A percentile compares a stretch with the other conserved stretches of the same genome.
phyloP scores from a whole-genome alignment of 805 yeast genomes.

The Yamadazyma laniorum region DNA sequence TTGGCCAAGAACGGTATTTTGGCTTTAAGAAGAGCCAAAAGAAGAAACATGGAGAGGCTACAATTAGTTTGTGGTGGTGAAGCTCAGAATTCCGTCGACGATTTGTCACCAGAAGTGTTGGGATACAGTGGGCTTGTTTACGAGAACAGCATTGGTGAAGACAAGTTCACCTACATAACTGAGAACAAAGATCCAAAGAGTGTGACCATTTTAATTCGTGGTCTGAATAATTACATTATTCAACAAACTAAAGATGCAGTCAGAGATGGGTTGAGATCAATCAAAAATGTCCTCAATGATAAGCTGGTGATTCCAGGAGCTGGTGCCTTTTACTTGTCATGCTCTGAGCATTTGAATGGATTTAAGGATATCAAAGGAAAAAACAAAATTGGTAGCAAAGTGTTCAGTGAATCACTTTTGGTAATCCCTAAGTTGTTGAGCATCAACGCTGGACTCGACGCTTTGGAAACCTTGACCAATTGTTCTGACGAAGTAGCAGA shows the following conservation, averaged over 20 bases:
- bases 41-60: slow-evolving; percentile 98
- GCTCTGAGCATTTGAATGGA: slow-evolving; percentile 61
- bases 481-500: slow-evolving; percentile 87
- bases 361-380: slow-evolving; percentile 70
- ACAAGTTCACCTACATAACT: slow-evolving; percentile 93
- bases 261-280: slow-evolving; percentile 94
- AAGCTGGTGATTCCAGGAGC: slow-evolving; percentile 91
- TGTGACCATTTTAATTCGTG: slow-evolving; percentile 88
- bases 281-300: slow-evolving; percentile 86
- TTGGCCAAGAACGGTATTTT: slow-evolving; percentile 89
- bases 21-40: slow-evolving; percentile 95
- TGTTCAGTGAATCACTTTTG: slow-evolving; percentile 89
- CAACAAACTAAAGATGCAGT: slow-evolving; percentile 96
- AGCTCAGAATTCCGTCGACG: slow-evolving; percentile 97
- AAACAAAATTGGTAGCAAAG: slow-evolving; percentile 84
- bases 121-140: slow-evolving; percentile 90
- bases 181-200: slow-evolving; percentile 87
- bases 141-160: slow-evolving; percentile 94
- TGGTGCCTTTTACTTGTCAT: slow-evolving; percentile 90
- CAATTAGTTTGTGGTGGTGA: slow-evolving; percentile 96
- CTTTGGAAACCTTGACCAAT: slow-evolving; percentile 80
- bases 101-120: slow-evolving; percentile 69
- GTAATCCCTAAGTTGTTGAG: slow-evolving; percentile 91
- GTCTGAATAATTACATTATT: slow-evolving; percentile 85
- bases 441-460: slow-evolving; percentile 90